These are phyloP conservation scores for Lithospermum erythrorhizon DNA, from an alignment of 257 asterid species.

Conservation along the genomic window DNA sequence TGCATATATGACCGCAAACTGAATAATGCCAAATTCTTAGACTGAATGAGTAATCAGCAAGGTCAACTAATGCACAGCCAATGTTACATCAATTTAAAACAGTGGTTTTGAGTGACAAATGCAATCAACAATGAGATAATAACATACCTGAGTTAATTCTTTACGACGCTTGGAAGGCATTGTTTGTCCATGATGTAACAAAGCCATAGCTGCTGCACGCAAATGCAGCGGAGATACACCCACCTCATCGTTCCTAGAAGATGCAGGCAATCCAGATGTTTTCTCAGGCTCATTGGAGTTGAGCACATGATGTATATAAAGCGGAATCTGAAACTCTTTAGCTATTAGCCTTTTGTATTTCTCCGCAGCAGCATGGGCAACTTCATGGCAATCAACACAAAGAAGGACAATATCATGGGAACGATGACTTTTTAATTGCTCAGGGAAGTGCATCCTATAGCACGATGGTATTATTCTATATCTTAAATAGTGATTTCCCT, in stretches of 20 bases:
- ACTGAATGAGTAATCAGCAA: neutral
- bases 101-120: neutral
- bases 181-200: conserved; percentile 70
- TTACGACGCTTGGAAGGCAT: conserved; percentile 84
- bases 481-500: conserved; percentile 88
- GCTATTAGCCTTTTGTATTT: conserved; percentile 74
- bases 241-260: conserved; percentile 32
- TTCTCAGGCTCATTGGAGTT: conserved; percentile 39
- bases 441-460: conserved; percentile 94
- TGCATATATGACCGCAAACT: neutral
- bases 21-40: neutral
- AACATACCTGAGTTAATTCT: conserved; percentile 63
- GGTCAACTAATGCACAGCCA: neutral
- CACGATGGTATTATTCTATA: conserved; percentile 95
- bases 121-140: neutral
- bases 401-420: conserved; percentile 95
- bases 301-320: conserved; percentile 51
- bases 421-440: conserved; percentile 93
- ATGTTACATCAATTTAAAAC: neutral
- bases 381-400: conserved; percentile 96
- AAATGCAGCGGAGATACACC: conserved; percentile 86
- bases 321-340: conserved; percentile 66
- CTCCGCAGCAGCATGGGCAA: conserved; percentile 93
- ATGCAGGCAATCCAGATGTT: conserved; percentile 21
- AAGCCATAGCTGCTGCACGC: conserved; percentile 94